These are phyloP conservation scores for Bremia lactucae DNA, from an alignment of 352 stramenopile genomes.

Conservation along the genomic window DNA sequence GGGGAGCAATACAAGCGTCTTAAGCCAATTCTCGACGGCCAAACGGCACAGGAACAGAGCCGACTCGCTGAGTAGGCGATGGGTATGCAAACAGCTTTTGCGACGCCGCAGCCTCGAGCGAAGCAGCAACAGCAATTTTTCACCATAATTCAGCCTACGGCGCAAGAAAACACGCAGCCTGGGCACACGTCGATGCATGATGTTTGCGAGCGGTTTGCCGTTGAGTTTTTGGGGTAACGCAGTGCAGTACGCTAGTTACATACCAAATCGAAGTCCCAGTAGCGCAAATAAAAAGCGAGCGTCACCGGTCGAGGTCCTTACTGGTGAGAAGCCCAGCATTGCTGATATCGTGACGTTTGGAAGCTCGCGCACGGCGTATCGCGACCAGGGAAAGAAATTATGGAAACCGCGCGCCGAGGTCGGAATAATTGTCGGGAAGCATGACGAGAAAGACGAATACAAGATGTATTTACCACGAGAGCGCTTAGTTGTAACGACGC, in stretches of 20 bases:
- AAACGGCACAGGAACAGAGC: too few relatives aligned
- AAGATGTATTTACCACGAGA: not conserved
- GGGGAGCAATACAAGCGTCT: too few relatives aligned
- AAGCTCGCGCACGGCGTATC: not conserved
- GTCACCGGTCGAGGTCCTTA: not conserved
- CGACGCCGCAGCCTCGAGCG: too few relatives aligned
- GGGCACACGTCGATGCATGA: too few relatives aligned
- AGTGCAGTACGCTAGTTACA: not conserved
- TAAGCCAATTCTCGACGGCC: too few relatives aligned
- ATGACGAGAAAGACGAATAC: slow-evolving; percentile 3
- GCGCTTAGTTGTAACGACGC: not conserved
- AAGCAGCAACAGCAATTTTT: too few relatives aligned
- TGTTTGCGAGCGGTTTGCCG: not conserved
- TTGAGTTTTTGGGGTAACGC: not conserved
- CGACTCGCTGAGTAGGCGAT: too few relatives aligned
- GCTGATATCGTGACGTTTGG: not conserved
- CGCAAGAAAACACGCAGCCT: too few relatives aligned
- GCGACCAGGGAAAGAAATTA: not conserved
- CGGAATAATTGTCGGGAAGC: not conserved
- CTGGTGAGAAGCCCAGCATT: not conserved
- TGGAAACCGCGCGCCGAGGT: not conserved
- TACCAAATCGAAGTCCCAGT: not conserved
- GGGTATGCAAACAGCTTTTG: too few relatives aligned
- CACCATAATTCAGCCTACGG: too few relatives aligned
- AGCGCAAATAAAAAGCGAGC: too few relatives aligned